Conservation (phyloP, 108 stramenopile species). For the Nitzschia sp. region DNA sequence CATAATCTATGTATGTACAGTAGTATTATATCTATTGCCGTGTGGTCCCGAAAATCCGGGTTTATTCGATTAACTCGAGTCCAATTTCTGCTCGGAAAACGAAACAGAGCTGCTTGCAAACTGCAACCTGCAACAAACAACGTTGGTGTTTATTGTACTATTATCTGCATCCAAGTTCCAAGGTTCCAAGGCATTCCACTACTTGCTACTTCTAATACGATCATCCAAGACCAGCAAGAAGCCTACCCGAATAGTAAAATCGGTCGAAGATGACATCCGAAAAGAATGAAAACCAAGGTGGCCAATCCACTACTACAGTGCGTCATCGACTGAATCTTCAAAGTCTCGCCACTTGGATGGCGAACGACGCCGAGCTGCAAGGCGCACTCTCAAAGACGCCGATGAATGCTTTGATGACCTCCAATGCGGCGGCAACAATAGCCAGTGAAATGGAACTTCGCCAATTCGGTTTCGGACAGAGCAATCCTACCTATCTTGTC, state of each 20-base stretch:
- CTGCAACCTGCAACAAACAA: too few relatives aligned
- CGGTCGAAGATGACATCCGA: too few relatives aligned
- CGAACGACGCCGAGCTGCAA: slow-evolving; percentile 21
- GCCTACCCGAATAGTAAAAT: too few relatives aligned
- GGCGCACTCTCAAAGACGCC: slow-evolving; percentile 4
- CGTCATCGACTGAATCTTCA: slow-evolving; percentile 53
- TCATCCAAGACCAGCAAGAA: too few relatives aligned
- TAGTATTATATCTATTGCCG: too few relatives aligned
- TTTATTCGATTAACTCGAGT: background rate
- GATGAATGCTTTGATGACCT: background rate
- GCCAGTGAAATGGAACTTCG: slow-evolving; percentile 39
- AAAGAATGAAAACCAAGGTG: slow-evolving; percentile 32
- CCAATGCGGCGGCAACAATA: background rate
- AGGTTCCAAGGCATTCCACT: too few relatives aligned
- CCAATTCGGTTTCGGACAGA: slow-evolving; percentile 94
- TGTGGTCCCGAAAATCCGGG: too few relatives aligned
- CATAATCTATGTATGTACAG: too few relatives aligned
- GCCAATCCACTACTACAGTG: slow-evolving; percentile 63
- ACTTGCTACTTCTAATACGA: too few relatives aligned
- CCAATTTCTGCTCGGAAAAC: background rate
- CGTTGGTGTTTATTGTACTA: too few relatives aligned
- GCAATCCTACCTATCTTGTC: slow-evolving; percentile 93
- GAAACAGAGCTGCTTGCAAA: too few relatives aligned
- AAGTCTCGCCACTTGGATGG: slow-evolving; percentile 59
- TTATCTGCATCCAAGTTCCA: too few relatives aligned